Conservation (phyloP, 2,329 filamentous ascomycete species). For the Akanthomyces lecanii region DNA sequence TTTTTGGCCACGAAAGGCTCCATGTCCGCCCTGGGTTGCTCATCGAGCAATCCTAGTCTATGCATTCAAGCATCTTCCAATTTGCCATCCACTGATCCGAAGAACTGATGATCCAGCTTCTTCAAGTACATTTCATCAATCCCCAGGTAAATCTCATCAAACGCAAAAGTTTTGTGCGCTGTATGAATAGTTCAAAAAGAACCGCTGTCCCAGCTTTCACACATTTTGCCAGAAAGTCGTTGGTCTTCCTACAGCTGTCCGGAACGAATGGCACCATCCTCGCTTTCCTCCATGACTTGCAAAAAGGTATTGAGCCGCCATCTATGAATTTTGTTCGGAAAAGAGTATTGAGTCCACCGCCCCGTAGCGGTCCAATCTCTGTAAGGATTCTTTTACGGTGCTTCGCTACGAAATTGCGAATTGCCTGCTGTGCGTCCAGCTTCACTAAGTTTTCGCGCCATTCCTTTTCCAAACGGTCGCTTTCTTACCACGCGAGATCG, state of each 20-base stretch:
- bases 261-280: neutral
- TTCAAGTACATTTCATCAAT: neutral
- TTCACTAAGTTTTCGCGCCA: neutral
- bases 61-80: constrained; percentile 4
- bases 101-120: neutral
- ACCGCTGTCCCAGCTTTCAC: neutral
- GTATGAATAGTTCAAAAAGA: constrained; percentile 1
- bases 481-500: neutral
- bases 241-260: neutral
- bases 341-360: neutral
- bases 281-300: neutral
- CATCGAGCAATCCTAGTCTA: neutral
- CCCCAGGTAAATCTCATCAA: neutral
- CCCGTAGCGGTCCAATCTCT: neutral
- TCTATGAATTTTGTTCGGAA: neutral
- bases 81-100: neutral
- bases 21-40: neutral
- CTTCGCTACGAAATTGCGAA: neutral
- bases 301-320: neutral
- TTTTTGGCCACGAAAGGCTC: neutral
- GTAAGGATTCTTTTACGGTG: neutral
- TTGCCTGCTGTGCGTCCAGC: neutral
- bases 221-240: neutral
- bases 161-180: neutral
- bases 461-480: neutral